Percentiles rank a stretch among this genome's conserved stretches.
These are phyloP conservation scores for Coniferiporia sulphurascens DNA, from an alignment of 1,284 basidiomycete genomes.

Conservation along the genomic window DNA sequence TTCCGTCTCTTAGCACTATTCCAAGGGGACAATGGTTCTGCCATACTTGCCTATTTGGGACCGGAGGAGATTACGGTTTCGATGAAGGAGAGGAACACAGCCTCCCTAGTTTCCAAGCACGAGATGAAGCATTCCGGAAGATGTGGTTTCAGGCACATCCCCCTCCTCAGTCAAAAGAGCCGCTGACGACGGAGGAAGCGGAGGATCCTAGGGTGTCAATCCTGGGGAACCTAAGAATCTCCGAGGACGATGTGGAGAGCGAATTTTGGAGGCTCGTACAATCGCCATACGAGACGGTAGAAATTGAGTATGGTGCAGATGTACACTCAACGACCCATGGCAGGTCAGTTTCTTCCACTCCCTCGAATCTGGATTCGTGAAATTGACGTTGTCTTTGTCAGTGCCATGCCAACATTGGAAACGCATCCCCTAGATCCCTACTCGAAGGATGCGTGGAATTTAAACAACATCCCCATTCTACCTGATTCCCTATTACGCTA, in stretches of 20 bases:
- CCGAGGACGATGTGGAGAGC: conserved; percentile 87
- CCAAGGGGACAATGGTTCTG: conserved; percentile 98
- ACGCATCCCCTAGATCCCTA: conserved; percentile 86
- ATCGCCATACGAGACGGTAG: conserved; percentile 86
- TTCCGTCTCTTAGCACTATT: conserved; percentile 80
- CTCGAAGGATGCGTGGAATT: conserved; percentile 92
- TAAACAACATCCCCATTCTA: conserved; percentile 95
- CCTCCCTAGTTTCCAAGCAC: conserved; percentile 86
- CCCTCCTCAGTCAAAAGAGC: conserved; percentile 33
- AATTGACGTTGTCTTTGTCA: conserved; percentile 28
- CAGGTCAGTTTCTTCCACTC: conserved; percentile 49
- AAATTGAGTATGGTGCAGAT: conserved; percentile 98
- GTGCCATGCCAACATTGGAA: conserved; percentile 93
- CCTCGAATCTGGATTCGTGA: not conserved
- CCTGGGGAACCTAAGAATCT: conserved; percentile 64
- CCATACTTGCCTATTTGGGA: conserved; percentile 86
- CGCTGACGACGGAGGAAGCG: conserved; percentile 31
- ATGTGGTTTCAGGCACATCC: conserved; percentile 85
- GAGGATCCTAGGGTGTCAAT: conserved; percentile 49
- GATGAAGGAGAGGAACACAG: conserved; percentile 97
- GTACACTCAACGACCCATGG: conserved; percentile 97
- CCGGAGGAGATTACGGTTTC: conserved; percentile 98
- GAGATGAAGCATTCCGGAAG: conserved; percentile 84
- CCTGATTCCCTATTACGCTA: conserved; percentile 84
- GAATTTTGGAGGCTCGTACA: conserved; percentile 98